Conservation (phyloP, 176 grass and related monocot species). For the Avena atlantica region DNA sequence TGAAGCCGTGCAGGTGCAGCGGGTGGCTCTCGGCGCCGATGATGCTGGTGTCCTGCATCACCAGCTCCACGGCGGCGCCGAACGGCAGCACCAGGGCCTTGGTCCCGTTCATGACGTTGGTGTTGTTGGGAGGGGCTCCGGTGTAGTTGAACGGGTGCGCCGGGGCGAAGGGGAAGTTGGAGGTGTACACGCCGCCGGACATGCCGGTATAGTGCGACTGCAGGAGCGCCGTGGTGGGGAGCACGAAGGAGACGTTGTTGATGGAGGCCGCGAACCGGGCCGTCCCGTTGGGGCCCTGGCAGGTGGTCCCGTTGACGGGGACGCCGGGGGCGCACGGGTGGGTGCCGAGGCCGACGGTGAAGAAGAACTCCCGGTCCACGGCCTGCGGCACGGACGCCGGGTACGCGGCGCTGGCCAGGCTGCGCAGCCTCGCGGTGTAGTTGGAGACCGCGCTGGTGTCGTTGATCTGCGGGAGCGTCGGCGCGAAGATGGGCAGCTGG, state of each 20-base stretch:
- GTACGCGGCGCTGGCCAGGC: constrained; percentile 73
- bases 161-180: constrained; percentile 58
- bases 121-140: constrained; percentile 77
- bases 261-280: constrained; percentile 66
- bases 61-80: constrained; percentile 64
- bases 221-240: constrained; percentile 64
- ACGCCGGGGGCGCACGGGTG: constrained; percentile 55
- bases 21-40: constrained; percentile 83
- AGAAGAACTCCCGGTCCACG: constrained; percentile 69
- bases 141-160: constrained; percentile 75
- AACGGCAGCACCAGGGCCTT: constrained; percentile 62
- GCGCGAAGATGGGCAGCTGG: constrained; percentile 44
- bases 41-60: constrained; percentile 86
- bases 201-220: constrained; percentile 60
- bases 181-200: constrained; percentile 54
- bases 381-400: constrained; percentile 59
- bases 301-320: constrained; percentile 53
- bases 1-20: constrained; percentile 80
- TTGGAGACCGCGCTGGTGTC: constrained; percentile 70
- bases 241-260: constrained; percentile 79
- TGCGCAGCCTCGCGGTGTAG: constrained; percentile 58
- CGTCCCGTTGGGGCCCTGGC: constrained; percentile 75
- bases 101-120: constrained; percentile 67
- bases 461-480: constrained; percentile 58
- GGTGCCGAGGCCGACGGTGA: constrained; percentile 80